Percentiles rank a stretch among this genome's conserved stretches.
These are phyloP conservation scores for Cystobasidium slooffiae DNA, from an alignment of 1,284 basidiomycete species.

Conservation along the genomic window DNA sequence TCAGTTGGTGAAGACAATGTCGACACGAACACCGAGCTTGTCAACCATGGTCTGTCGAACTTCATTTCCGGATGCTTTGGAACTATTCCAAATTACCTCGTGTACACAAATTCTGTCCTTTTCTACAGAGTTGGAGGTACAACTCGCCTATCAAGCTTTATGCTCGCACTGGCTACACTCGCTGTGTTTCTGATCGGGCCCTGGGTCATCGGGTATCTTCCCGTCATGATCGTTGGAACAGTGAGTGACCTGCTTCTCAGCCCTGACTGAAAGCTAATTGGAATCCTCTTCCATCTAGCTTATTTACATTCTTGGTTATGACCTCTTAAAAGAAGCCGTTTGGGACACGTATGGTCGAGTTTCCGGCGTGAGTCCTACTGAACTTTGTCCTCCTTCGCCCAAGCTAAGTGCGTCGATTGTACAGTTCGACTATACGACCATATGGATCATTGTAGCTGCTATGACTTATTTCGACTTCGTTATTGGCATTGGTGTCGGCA, in stretches of 20 bases:
- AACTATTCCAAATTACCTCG: slow-evolving; percentile 65
- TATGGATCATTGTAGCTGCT: slow-evolving; percentile 66
- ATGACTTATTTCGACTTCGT: slow-evolving; percentile 89
- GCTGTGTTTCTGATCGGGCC: slow-evolving; percentile 80
- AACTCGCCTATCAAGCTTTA: slow-evolving; percentile 78
- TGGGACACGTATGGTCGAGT: slow-evolving; percentile 94
- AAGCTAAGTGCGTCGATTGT: slow-evolving; percentile 57
- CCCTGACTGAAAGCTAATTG: not conserved
- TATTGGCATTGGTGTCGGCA: slow-evolving; percentile 88
- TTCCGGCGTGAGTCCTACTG: slow-evolving; percentile 19
- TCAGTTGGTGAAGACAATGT: slow-evolving; percentile 85
- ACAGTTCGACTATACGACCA: slow-evolving; percentile 65
- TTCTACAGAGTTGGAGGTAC: slow-evolving; percentile 94
- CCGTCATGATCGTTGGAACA: slow-evolving; percentile 65
- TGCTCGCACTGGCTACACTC: slow-evolving; percentile 78
- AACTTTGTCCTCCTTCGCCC: not conserved
- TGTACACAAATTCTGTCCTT: slow-evolving; percentile 88
- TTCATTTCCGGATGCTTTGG: slow-evolving; percentile 78
- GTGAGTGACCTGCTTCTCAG: not conserved
- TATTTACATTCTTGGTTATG: slow-evolving; percentile 93
- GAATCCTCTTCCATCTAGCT: slow-evolving; percentile 57
- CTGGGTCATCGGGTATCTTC: slow-evolving; percentile 82
- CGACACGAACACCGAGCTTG: slow-evolving; percentile 88
- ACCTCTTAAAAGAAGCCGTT: slow-evolving; percentile 90
- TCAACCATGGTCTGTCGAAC: slow-evolving; percentile 92